Conservation (phyloP, 768 basidiomycete genomes). For the Boletellus emodensis region DNA sequence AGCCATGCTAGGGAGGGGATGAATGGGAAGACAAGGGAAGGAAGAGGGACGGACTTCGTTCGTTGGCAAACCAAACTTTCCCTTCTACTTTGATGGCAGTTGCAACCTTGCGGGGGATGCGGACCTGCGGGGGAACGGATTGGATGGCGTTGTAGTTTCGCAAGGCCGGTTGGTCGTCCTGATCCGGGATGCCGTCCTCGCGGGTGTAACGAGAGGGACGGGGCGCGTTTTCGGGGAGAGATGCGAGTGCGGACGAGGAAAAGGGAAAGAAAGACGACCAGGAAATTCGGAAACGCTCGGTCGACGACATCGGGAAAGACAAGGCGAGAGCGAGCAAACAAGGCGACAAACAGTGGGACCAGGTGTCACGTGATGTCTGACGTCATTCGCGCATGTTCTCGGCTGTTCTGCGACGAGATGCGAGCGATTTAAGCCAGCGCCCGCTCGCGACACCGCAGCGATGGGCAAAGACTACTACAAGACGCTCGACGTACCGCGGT, state of each 20-base stretch:
- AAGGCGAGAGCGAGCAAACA: not conserved
- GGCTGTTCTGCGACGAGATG: constrained; percentile 26
- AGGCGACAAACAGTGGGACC: no score
- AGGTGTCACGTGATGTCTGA: constrained; percentile 18
- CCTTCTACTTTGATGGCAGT: constrained; percentile 84
- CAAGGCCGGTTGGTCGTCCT: constrained; percentile 53
- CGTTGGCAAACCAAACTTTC: constrained; percentile 98
- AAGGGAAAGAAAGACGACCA: constrained; percentile 70
- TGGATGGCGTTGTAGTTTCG: constrained; percentile 77
- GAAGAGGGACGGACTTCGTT: constrained; percentile 58
- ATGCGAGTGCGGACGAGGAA: constrained; percentile 56
- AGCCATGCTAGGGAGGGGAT: constrained; percentile 69
- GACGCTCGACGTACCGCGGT: constrained; percentile 66
- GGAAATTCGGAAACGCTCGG: constrained; percentile 46
- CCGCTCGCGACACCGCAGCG: not conserved
- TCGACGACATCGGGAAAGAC: constrained; percentile 8
- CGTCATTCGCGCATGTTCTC: constrained; percentile 34
- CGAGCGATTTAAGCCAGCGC: not conserved
- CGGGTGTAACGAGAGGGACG: constrained; percentile 53
- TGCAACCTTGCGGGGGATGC: constrained; percentile 78
- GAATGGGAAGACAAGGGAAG: not conserved
- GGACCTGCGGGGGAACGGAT: constrained; percentile 55
- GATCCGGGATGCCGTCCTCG: constrained; percentile 70
- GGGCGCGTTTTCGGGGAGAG: constrained; percentile 40
- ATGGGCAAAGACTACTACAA: constrained; percentile 93